Conservation (phyloP, 2,329 filamentous ascomycete species). For the Juglanconis sp. region DNA sequence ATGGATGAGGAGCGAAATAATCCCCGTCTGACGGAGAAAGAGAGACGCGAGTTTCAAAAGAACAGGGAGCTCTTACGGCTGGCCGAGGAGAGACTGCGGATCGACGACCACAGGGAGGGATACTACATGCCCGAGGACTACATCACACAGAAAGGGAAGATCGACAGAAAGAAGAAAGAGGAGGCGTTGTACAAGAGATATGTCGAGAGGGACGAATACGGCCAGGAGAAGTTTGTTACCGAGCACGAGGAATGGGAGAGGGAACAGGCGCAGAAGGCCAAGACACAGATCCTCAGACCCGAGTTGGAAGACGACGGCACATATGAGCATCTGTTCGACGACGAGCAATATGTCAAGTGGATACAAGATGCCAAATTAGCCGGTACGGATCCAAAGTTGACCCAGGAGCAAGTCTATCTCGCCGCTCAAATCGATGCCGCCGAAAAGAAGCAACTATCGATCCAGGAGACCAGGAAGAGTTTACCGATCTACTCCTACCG, state of each 20-base stretch:
- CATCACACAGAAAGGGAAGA: slow-evolving; percentile 88
- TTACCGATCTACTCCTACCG: slow-evolving; percentile 87
- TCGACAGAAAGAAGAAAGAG: slow-evolving; percentile 82
- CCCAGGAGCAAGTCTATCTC: slow-evolving; percentile 74
- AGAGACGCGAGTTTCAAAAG: slow-evolving; percentile 83
- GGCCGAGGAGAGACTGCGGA: slow-evolving; percentile 78
- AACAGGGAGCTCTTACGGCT: slow-evolving; percentile 80
- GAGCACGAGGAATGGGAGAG: slow-evolving; percentile 96
- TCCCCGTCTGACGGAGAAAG: slow-evolving; percentile 68
- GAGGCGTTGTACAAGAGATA: slow-evolving; percentile 88
- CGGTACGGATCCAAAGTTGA: slow-evolving; percentile 67
- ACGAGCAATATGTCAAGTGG: slow-evolving; percentile 83
- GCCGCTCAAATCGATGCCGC: slow-evolving; percentile 82
- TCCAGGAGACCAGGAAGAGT: slow-evolving; percentile 87
- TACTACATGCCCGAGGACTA: slow-evolving; percentile 94
- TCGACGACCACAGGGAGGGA: slow-evolving; percentile 89
- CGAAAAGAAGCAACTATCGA: slow-evolving; percentile 81
- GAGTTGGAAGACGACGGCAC: slow-evolving; percentile 76
- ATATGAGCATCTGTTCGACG: slow-evolving; percentile 92
- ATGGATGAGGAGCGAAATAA: slow-evolving; percentile 76
- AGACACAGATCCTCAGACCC: slow-evolving; percentile 73
- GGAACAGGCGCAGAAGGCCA: slow-evolving; percentile 84
- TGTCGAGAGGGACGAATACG: slow-evolving; percentile 81
- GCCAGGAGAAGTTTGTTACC: slow-evolving; percentile 84
- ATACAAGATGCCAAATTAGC: slow-evolving; percentile 53